Evolutionary conservation across 176 grass and related monocot genomes (phyloP).

Genomic region (Bolboschoenus planiculmis): DNA sequence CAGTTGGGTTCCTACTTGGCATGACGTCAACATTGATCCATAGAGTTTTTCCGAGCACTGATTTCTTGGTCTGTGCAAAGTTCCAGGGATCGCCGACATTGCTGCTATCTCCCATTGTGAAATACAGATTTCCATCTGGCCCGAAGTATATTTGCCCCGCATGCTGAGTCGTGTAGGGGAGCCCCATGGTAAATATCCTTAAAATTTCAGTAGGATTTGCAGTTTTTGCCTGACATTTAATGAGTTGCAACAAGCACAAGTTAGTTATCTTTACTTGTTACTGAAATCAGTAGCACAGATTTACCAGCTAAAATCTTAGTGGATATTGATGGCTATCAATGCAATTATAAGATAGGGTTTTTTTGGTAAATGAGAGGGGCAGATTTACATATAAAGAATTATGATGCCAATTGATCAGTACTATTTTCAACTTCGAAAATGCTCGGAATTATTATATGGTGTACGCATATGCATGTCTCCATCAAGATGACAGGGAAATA

Average conservation of each 20-base stretch:
- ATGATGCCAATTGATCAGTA: too few species aligned
- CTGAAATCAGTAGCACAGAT: too few species aligned
- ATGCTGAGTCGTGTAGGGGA: slow-evolving; percentile 69
- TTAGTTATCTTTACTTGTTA: too few species aligned
- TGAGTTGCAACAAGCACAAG: too few species aligned
- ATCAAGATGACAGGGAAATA: slow-evolving; percentile 27
- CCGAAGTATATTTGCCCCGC: slow-evolving; percentile 66
- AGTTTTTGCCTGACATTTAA: slow-evolving; percentile 28
- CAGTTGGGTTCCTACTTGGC: slow-evolving; percentile 32
- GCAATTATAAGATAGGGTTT: too few species aligned
- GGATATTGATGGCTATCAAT: too few species aligned
- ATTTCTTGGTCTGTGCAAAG: slow-evolving; percentile 88
- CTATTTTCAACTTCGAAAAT: too few species aligned
- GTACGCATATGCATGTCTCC: too few species aligned
- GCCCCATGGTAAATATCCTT: slow-evolving; percentile 62
- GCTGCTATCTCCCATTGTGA: slow-evolving; percentile 78
- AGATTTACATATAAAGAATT: too few species aligned
- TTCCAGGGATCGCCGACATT: slow-evolving; percentile 68
- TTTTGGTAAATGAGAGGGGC: too few species aligned
- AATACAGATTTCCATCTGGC: slow-evolving; percentile 81
- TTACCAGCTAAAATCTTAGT: too few species aligned
- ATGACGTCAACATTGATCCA: slow-evolving; percentile 52
- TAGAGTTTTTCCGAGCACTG: slow-evolving; percentile 64
- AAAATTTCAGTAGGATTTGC: slow-evolving; percentile 54
- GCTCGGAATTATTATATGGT: too few species aligned